Evolutionary conservation across 352 stramenopile genomes (phyloP).

Genomic region (Globisporangium radiosum): DNA sequence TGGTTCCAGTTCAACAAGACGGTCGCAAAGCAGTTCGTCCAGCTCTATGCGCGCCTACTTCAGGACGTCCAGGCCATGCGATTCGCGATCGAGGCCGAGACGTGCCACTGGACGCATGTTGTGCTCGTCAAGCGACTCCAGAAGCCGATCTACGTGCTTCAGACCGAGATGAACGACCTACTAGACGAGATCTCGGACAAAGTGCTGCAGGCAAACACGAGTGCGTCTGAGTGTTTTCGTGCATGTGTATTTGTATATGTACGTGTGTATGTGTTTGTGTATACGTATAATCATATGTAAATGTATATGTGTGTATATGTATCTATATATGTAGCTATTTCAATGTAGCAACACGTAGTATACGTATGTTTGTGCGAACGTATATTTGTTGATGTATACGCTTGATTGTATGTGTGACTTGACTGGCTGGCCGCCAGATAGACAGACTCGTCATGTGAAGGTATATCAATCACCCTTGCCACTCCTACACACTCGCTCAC

Average conservation of each 20-base stretch:
- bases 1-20: conserved; percentile 71
- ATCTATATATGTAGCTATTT: neutral
- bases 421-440: neutral
- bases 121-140: conserved; percentile 48
- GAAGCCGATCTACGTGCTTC: too few species aligned
- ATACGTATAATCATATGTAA: too few species aligned
- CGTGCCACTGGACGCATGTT: conserved; percentile 50
- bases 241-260: too few species aligned
- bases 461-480: too few species aligned
- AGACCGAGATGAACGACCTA: too few species aligned
- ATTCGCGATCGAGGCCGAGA: conserved; percentile 65
- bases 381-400: neutral
- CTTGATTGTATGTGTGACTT: neutral
- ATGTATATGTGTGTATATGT: neutral
- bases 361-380: neutral
- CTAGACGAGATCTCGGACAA: too few species aligned
- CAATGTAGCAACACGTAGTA: neutral
- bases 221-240: too few species aligned
- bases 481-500: conserved; percentile 6
- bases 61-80: conserved; percentile 64
- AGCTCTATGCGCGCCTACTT: conserved; percentile 34
- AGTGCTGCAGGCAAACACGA: too few species aligned
- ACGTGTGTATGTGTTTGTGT: too few species aligned
- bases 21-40: conserved; percentile 57
- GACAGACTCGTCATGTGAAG: too few species aligned